Percentiles rank a stretch among this genome's conserved stretches.
These are phyloP conservation scores for Boletellus sp. DNA, from an alignment of 768 basidiomycete species.

Conservation along the genomic window DNA sequence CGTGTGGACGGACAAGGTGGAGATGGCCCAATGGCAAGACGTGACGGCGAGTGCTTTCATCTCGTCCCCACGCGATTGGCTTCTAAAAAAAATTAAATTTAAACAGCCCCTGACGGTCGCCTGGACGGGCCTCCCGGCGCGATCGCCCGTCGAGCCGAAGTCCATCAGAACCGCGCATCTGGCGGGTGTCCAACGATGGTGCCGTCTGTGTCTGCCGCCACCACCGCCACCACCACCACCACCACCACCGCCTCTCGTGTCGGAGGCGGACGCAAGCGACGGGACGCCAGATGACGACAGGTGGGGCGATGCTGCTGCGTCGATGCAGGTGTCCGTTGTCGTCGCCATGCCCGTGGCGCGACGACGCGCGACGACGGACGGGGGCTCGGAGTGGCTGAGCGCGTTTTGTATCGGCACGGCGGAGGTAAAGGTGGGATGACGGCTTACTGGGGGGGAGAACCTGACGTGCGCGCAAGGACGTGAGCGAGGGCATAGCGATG, in stretches of 20 bases:
- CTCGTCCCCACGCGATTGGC: not conserved
- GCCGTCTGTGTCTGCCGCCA: not conserved
- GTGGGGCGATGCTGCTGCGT: conserved; percentile 12
- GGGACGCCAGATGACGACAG: not conserved
- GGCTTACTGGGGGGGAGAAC: not conserved
- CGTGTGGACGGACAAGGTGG: conserved; percentile 25
- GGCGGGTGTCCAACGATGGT: conserved; percentile 5
- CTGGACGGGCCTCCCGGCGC: no score
- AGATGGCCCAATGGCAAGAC: conserved; percentile 33
- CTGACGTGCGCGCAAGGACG: no score
- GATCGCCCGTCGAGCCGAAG: no score
- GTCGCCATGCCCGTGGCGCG: conserved; percentile 39
- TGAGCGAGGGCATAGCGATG: no score
- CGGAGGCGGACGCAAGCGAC: not conserved
- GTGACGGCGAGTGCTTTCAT: conserved; percentile 38
- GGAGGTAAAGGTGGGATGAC: not conserved
- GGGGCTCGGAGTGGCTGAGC: conserved; percentile 23
- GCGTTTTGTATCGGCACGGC: conserved; percentile 22
- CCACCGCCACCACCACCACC: not conserved
- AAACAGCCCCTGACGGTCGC: conserved; percentile 27
- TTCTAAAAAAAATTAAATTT: no score
- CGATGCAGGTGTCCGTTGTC: conserved; percentile 38
- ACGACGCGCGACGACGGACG: not conserved
- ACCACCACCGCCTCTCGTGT: no score
- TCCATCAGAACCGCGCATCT: no score